Evolutionary conservation across 1,139 yeast genomes (phyloP), one percentile per base, ranked within the genome.

Genomic region (Diutina scorzettiae): DNA sequence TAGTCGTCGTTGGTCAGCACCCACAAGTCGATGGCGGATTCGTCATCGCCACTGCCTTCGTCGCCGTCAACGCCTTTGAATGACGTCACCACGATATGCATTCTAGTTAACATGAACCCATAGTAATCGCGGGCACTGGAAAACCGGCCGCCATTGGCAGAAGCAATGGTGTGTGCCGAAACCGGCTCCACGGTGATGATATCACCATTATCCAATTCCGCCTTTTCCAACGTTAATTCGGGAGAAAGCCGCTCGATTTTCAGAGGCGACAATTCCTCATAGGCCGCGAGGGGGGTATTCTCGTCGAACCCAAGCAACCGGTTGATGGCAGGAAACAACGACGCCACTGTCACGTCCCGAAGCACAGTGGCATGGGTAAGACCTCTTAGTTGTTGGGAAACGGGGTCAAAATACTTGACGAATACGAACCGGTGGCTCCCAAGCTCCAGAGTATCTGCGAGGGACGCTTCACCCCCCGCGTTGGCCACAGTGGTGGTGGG

Each of bases 121-220:
- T 82, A 87, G 54, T 71, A 80, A 1, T 74, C 73, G 24, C 61
- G 62, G 6, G 76, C 68, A 42, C 64, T 62, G 52, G 48, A 50
- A 45, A 59, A 58, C 28, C 47, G 37, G 6, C 37, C 37, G n/a
- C n/a, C 5, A 11, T 27, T 7, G 8, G 8, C 14, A 5, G 37
- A n/a, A 14, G 37, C 37, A 20, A 32, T 54, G 21, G 44, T 42
- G 19, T 46, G 53, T 5, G 51, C 48, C 2, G 57, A 53, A 14
- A 56, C 48, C 8, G 53, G 50, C 9, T 50, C 49, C 1, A 51
- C 53, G 24, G 83, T 68, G 14, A 89, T 59, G 19, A 89, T 82
- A 55, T 87, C 96, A 49, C 96, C 96, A 49, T 73, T 78, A 16
- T 71, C 70, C 31, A 89, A 60, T 54, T 87, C 96, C 31, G 76